Evolutionary conservation across 169 alveolate species (phyloP).

Genomic region (Cryptosporidium tyzzeri): DNA sequence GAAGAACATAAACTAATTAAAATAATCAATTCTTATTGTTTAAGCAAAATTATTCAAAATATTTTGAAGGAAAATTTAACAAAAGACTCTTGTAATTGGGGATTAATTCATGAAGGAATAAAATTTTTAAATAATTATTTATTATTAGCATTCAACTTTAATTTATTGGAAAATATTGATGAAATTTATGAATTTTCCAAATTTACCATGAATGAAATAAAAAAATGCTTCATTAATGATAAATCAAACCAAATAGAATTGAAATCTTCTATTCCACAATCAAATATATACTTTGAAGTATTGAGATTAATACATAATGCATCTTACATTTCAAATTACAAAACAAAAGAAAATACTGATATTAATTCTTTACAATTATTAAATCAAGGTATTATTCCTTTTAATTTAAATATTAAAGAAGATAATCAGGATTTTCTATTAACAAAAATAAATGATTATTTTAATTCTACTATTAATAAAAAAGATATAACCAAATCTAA

Average conservation of each 20-base stretch:
- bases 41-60: background rate
- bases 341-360: background rate
- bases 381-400: conserved; percentile 42
- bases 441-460: background rate
- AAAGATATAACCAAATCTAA: background rate
- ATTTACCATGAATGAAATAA: background rate
- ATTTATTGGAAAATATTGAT: background rate
- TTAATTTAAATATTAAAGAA: background rate
- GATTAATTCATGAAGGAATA: conserved; percentile 23
- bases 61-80: conserved; percentile 8
- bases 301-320: conserved; percentile 45
- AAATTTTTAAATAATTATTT: conserved; percentile 36
- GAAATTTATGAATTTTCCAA: conserved; percentile 29
- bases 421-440: conserved; percentile 18
- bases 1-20: conserved; percentile 3
- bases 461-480: background rate
- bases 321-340: background rate
- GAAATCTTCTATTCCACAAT: conserved; percentile 21
- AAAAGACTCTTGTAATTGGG: conserved; percentile 14
- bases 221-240: conserved; percentile 2
- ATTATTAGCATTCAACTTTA: background rate
- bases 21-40: conserved; percentile 3
- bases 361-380: background rate
- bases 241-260: background rate
- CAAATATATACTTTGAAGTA: conserved; percentile 53